Conservation (phyloP, 192 early-diverging fungal genomes). For the Kickxella alabastrina region DNA sequence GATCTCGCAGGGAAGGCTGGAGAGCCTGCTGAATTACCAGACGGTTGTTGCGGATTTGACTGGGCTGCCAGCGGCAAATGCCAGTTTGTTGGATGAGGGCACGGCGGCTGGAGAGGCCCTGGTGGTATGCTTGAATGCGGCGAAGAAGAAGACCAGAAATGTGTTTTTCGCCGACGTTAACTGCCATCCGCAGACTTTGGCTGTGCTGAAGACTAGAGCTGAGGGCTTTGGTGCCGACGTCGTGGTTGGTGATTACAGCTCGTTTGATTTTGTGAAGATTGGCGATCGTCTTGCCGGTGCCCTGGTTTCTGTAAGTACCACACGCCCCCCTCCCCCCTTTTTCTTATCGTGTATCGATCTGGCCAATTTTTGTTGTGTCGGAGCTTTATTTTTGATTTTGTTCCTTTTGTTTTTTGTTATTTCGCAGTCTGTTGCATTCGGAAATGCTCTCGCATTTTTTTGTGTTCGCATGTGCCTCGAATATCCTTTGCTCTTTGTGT, state of each 20-base stretch:
- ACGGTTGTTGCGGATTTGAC: constrained; percentile 95
- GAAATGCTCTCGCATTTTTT: no score
- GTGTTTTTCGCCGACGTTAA: constrained; percentile 91
- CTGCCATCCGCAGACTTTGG: constrained; percentile 95
- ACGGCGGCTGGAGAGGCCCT: constrained; percentile 98
- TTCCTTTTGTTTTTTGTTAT: constrained; percentile 1
- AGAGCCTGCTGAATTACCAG: constrained; percentile 96
- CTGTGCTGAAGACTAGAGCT: constrained; percentile 87
- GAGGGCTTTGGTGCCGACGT: constrained; percentile 92
- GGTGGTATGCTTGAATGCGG: constrained; percentile 75
- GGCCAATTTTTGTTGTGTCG: no score
- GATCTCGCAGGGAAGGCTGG: constrained; percentile 97
- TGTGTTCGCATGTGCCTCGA: no score
- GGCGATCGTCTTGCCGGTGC: constrained; percentile 84
- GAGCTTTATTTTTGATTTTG: neutral
- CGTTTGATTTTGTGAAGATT: constrained; percentile 71
- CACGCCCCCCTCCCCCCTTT: neutral
- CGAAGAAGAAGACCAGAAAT: constrained; percentile 72
- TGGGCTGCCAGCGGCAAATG: constrained; percentile 94
- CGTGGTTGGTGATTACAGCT: constrained; percentile 75
- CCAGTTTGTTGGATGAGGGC: constrained; percentile 97
- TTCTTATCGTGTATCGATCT: no score
- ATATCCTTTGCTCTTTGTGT: no score
- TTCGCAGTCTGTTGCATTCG: no score
- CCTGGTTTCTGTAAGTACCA: constrained; percentile 68